Evolutionary conservation across 2,329 filamentous ascomycete genomes (phyloP).

Genomic region (Pseudogymnoascus sp.): DNA sequence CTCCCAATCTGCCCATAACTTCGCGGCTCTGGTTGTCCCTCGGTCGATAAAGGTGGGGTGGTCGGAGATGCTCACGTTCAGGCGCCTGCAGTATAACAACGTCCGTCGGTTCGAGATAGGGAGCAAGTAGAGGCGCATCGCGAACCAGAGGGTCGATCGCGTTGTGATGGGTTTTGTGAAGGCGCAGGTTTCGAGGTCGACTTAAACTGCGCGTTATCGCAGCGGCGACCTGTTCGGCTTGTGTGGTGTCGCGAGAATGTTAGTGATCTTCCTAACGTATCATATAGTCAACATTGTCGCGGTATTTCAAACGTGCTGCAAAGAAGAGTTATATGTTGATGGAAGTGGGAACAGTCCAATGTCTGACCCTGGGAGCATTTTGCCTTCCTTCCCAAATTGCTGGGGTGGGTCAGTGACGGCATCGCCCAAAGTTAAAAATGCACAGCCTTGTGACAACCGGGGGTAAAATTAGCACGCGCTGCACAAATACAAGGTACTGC

Average conservation of each 20-base stretch:
- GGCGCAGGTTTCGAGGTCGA: background rate
- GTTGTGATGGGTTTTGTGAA: background rate
- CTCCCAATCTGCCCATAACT: constrained; percentile 83
- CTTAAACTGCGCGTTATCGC: constrained; percentile 2
- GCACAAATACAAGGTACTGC: constrained; percentile 6
- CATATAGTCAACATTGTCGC: constrained; percentile 4
- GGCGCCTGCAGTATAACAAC: constrained; percentile 83
- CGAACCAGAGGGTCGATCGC: background rate
- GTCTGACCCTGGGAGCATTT: background rate
- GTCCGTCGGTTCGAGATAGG: constrained; percentile 88
- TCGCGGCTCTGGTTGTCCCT: constrained; percentile 62
- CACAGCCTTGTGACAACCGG: constrained; percentile 9
- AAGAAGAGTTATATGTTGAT: background rate
- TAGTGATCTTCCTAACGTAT: background rate
- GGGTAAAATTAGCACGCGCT: constrained; percentile 3
- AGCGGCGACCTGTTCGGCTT: background rate
- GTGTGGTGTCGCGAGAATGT: background rate
- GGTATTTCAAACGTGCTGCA: background rate
- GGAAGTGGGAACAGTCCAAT: background rate
- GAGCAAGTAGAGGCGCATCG: constrained; percentile 88
- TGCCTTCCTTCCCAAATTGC: background rate
- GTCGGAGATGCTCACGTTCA: constrained; percentile 50
- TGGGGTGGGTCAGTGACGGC: constrained; percentile 9
- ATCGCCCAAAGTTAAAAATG: constrained; percentile 1
- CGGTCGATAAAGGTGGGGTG: constrained; percentile 59